Evolutionary conservation across 2,329 filamentous ascomycete species (phyloP).

Genomic region (Aspergillus sp.): DNA sequence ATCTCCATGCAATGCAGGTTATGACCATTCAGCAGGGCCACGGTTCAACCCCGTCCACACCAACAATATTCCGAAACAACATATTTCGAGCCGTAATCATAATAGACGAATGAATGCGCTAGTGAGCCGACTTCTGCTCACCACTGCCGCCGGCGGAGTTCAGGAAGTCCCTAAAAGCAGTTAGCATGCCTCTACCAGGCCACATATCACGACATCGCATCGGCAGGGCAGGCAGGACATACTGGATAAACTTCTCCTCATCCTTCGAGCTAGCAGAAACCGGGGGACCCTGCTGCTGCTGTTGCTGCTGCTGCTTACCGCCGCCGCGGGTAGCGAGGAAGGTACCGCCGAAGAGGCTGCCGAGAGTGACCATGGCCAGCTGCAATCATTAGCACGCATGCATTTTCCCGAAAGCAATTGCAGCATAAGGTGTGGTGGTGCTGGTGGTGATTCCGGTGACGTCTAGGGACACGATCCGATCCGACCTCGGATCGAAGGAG

Average conservation of each 20-base stretch:
- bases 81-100: too few relatives aligned
- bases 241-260: conserved; percentile 63
- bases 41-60: too few relatives aligned
- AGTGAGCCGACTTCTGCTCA: conserved; percentile 36
- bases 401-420: too few relatives aligned
- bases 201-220: neutral
- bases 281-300: conserved; percentile 43
- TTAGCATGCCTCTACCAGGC: neutral
- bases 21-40: too few relatives aligned
- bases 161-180: conserved; percentile 40
- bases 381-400: conserved; percentile 20
- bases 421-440: neutral
- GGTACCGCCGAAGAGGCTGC: conserved; percentile 41
- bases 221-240: conserved; percentile 24
- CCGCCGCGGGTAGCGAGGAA: conserved; percentile 39
- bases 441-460: neutral
- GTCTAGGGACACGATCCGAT: neutral
- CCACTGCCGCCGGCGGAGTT: conserved; percentile 40
- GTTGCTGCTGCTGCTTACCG: conserved; percentile 40
- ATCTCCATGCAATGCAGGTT: too few relatives aligned
- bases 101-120: conserved; percentile 16
- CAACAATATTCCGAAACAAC: too few relatives aligned
- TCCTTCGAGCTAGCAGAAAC: conserved; percentile 59
- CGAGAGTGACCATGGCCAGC: conserved; percentile 55
- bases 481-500: neutral